Evolutionary conservation across 208 protist genomes (phyloP).

Genomic region (Leishmania major): DNA sequence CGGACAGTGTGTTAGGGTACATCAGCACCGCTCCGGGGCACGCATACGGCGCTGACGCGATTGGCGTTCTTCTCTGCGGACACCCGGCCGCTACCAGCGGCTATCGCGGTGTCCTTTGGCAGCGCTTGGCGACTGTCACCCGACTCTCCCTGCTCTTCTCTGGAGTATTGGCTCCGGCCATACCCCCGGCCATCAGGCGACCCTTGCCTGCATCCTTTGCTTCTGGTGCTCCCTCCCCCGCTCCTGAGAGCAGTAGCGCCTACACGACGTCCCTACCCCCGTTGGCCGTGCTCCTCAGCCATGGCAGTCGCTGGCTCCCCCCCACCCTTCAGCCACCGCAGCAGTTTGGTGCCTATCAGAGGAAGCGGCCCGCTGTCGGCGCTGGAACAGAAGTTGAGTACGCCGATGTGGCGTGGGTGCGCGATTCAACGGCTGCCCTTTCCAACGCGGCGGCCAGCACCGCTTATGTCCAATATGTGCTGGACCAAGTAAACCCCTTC

Average conservation of each 20-base stretch:
- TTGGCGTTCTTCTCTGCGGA: constrained; percentile 7
- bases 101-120: constrained; percentile 8
- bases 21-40: constrained; percentile 9
- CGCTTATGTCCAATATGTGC: constrained; percentile 30
- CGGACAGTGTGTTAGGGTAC: constrained; percentile 28
- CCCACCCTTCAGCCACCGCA: constrained; percentile 69
- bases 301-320: constrained; percentile 67
- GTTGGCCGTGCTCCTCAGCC: constrained; percentile 17
- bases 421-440: constrained; percentile 1
- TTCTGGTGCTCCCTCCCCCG: not conserved
- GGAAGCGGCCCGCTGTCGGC: not conserved
- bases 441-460: not conserved
- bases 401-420: constrained; percentile 22
- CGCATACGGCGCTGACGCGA: constrained; percentile 17
- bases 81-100: not conserved
- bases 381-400: constrained; percentile 6
- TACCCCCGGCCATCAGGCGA: constrained; percentile 6
- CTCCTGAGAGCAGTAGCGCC: not conserved
- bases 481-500: constrained; percentile 9
- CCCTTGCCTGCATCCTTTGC: not conserved
- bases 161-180: constrained; percentile 21
- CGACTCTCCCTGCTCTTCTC: constrained; percentile 21
- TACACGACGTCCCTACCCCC: constrained; percentile 20
- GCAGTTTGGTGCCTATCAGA: constrained; percentile 37
- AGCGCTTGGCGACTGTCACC: constrained; percentile 9